A percentile compares a stretch with the other conserved stretches of the same genome.
phyloP scores from a whole-genome alignment of 108 stramenopile genomes.

The Cyclotella kingstonii region DNA sequence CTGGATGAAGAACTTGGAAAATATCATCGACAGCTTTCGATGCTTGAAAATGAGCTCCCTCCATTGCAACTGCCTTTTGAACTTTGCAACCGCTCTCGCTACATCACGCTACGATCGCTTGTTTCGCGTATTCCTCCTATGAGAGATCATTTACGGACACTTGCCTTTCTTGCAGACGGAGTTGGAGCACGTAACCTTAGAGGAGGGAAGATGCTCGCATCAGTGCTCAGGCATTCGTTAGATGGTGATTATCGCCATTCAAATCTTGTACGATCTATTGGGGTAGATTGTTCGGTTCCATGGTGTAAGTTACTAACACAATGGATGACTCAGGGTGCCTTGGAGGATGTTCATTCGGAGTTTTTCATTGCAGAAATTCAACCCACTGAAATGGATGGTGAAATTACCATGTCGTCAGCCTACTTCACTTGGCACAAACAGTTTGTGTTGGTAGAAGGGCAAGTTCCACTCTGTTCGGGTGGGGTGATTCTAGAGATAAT shows the following conservation, averaged over 20 bases:
- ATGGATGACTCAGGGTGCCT: constrained; percentile 71
- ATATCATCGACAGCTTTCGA: constrained; percentile 66
- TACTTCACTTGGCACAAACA: constrained; percentile 77
- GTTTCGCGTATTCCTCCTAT: constrained; percentile 64
- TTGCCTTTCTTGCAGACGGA: constrained; percentile 82
- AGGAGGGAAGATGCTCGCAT: constrained; percentile 84
- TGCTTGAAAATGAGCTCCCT: constrained; percentile 64
- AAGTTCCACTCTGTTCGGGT: constrained; percentile 54
- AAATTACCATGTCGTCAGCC: constrained; percentile 22
- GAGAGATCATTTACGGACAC: constrained; percentile 48
- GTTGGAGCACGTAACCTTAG: constrained; percentile 39
- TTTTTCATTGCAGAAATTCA: constrained; percentile 69
- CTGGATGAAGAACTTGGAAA: constrained; percentile 63
- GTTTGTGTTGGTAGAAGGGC: constrained; percentile 62
- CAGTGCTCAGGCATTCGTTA: constrained; percentile 66
- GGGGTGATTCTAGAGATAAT: constrained; percentile 67
- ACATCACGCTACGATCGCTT: constrained; percentile 67
- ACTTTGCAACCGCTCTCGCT: constrained; percentile 1
- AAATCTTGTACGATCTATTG: constrained; percentile 63
- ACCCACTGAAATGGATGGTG: constrained; percentile 8
- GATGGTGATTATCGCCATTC: constrained; percentile 81
- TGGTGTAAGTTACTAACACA: constrained; percentile 69
- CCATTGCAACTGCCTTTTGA: not conserved
- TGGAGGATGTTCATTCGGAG: constrained; percentile 70
- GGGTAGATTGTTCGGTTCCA: constrained; percentile 57